Percentiles rank a stretch among this genome's conserved stretches.
Evolutionary conservation across 345 rosid species (phyloP).

Genomic region (Excoecaria cochinchinensis): DNA sequence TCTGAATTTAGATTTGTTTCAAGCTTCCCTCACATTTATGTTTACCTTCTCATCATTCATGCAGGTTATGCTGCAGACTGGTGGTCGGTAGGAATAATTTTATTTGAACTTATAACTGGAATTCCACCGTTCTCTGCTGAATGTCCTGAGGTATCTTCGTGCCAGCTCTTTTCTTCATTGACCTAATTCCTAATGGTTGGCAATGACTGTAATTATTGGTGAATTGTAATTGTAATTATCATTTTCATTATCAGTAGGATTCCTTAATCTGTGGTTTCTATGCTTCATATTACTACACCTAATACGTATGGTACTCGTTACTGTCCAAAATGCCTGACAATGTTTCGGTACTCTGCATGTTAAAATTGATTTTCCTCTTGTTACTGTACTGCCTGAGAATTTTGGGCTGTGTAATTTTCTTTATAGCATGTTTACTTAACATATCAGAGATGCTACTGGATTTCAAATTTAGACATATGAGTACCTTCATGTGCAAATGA

Average conservation of each 20-base stretch:
- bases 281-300: background rate
- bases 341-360: constrained; percentile 2
- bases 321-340: background rate
- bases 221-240: background rate
- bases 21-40: constrained; percentile 20
- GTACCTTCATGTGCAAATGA: background rate
- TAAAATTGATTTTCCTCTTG: constrained; percentile 4
- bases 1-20: constrained; percentile 18
- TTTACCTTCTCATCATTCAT: constrained; percentile 27
- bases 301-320: background rate
- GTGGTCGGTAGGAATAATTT: constrained; percentile 91
- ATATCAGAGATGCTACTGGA: background rate
- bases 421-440: background rate
- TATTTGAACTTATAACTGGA: constrained; percentile 75
- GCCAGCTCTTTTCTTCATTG: background rate
- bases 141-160: constrained; percentile 58
- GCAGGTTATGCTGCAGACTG: constrained; percentile 82
- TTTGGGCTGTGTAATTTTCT: background rate
- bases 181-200: background rate
- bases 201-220: background rate
- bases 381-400: constrained; percentile 5
- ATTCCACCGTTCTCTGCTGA: constrained; percentile 78
- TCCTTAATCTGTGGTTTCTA: background rate
- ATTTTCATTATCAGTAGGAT: background rate
- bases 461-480: constrained; percentile 1